Percentiles rank a stretch among this genome's conserved stretches.
phyloP scores from a whole-genome alignment of 2,329 filamentous ascomycete genomes.

The Apiospora rasikravindrae region DNA sequence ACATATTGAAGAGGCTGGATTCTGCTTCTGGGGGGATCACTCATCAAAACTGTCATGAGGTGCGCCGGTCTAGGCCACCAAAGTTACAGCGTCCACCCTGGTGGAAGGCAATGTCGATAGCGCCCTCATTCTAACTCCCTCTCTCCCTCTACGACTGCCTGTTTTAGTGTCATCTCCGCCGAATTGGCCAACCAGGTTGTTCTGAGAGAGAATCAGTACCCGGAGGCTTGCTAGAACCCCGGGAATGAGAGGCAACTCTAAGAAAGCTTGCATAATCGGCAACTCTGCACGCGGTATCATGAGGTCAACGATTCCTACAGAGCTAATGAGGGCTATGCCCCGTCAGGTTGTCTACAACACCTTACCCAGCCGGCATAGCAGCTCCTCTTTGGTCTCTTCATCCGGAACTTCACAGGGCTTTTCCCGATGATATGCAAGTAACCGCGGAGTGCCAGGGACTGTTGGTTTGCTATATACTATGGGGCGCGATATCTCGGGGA shows the following conservation, averaged over 20 bases:
- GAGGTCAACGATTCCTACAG: not conserved
- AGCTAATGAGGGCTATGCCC: not conserved
- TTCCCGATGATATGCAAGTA: not conserved
- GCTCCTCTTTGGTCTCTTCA: not conserved
- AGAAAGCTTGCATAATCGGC: not conserved
- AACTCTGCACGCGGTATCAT: not conserved
- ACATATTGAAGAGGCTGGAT: not conserved
- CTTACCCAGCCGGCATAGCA: not conserved
- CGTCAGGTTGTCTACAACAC: not conserved
- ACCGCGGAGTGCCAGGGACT: not conserved
- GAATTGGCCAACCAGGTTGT: not conserved
- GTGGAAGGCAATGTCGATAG: not conserved
- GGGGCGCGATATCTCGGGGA: not conserved
- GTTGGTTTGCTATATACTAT: not conserved
- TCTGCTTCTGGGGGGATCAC: not conserved
- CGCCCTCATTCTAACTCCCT: not conserved
- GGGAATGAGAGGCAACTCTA: not conserved
- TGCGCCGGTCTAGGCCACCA: not conserved
- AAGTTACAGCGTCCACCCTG: slow-evolving; percentile 11
- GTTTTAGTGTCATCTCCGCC: not conserved
- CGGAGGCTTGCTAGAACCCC: not conserved
- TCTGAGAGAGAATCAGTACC: not conserved
- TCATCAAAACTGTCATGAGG: not conserved
- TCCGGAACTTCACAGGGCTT: not conserved
- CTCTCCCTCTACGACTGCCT: not conserved